phyloP scores from a whole-genome alignment of 345 rosid genomes.

The Camelina laxa region DNA sequence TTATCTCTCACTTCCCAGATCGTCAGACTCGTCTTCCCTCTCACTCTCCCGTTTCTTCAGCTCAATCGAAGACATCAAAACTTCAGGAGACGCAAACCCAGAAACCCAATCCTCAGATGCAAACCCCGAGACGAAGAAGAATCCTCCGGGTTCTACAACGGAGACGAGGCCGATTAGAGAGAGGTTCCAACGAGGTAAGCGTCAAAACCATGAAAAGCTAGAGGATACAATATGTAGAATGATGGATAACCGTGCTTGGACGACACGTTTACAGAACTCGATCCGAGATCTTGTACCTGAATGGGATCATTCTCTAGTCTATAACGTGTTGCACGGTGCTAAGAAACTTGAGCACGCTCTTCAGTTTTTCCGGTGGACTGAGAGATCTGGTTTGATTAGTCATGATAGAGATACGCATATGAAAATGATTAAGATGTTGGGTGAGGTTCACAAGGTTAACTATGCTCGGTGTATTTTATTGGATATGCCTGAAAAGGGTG shows the following conservation, averaged over 20 bases:
- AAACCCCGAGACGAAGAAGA: slow-evolving; percentile 15
- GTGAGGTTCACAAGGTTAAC: slow-evolving; percentile 73
- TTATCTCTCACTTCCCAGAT: slow-evolving; percentile 44
- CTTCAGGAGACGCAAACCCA: slow-evolving; percentile 22
- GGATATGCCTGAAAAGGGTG: slow-evolving; percentile 88
- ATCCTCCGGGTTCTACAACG: not conserved
- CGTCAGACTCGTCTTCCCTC: slow-evolving; percentile 39
- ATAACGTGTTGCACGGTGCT: slow-evolving; percentile 79
- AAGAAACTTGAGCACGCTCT: slow-evolving; percentile 80
- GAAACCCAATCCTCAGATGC: slow-evolving; percentile 27
- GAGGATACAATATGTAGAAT: slow-evolving; percentile 86
- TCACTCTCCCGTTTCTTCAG: slow-evolving; percentile 49
- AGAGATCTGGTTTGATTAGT: slow-evolving; percentile 75
- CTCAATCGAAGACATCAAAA: slow-evolving; percentile 44
- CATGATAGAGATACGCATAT: slow-evolving; percentile 76
- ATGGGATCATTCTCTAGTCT: slow-evolving; percentile 76
- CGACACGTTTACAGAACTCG: slow-evolving; percentile 87
- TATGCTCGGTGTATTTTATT: slow-evolving; percentile 84
- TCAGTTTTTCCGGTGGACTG: slow-evolving; percentile 94
- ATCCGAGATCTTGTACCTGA: slow-evolving; percentile 78
- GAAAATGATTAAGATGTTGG: slow-evolving; percentile 80
- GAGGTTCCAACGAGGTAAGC: slow-evolving; percentile 50
- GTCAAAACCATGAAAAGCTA: slow-evolving; percentile 57
- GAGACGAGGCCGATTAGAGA: slow-evolving; percentile 32
- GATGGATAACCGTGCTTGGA: slow-evolving; percentile 88